phyloP scores from a whole-genome alignment of 768 basidiomycete genomes.

The Tricholoma saponaceum region DNA sequence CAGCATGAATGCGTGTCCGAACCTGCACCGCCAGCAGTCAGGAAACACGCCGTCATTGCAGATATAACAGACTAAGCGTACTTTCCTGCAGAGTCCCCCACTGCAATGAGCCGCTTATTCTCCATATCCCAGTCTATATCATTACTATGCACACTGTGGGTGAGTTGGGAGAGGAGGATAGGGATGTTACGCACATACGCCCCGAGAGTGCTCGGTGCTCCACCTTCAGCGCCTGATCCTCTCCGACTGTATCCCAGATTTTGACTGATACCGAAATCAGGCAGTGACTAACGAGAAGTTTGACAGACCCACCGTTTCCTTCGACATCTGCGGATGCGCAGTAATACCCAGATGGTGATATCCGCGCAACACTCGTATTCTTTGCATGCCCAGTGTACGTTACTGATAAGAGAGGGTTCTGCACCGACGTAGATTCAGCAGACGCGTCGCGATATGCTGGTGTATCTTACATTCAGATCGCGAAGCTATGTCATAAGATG shows the following conservation, averaged over 20 bases:
- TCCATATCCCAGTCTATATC: conserved; percentile 97
- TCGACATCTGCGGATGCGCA: conserved; percentile 85
- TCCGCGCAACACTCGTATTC: conserved; percentile 82
- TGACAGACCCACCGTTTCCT: conserved; percentile 61
- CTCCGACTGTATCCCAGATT: conserved; percentile 91
- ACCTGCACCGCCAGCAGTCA: conserved; percentile 39
- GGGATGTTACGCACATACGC: conserved; percentile 49
- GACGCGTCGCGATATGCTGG: background rate
- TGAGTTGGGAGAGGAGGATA: background rate
- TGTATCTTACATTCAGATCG: conserved; percentile 61
- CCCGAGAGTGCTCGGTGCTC: conserved; percentile 77
- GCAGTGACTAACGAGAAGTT: background rate
- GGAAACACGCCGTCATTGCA: background rate
- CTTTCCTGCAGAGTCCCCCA: conserved; percentile 91
- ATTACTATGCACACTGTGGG: conserved; percentile 46
- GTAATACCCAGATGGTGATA: conserved; percentile 93
- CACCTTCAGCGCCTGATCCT: conserved; percentile 77
- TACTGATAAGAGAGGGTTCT: conserved; percentile 65
- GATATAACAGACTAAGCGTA: conserved; percentile 22
- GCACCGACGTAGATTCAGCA: conserved; percentile 6
- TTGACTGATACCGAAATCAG: conserved; percentile 46
- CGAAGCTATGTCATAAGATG: conserved; percentile 51
- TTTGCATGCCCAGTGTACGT: conserved; percentile 81
- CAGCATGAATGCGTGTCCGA: conserved; percentile 80
- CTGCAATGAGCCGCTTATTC: conserved; percentile 92